A percentile compares a stretch with the other conserved stretches of the same genome.
These are phyloP conservation scores for Corymbia maculata DNA, from an alignment of 345 rosid genomes.

Conservation along the genomic window DNA sequence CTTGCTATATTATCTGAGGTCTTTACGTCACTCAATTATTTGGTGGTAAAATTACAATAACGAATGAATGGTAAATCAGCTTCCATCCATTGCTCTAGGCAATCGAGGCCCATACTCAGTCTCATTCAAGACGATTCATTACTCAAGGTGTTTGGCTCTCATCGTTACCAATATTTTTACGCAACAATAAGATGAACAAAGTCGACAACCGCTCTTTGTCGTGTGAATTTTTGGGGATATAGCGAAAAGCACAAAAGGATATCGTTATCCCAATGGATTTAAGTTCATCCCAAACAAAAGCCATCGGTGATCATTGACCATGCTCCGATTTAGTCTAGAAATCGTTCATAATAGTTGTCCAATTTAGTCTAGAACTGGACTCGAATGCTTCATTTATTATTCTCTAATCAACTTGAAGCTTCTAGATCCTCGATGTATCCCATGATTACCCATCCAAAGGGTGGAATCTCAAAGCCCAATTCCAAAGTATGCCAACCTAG, in stretches of 20 bases:
- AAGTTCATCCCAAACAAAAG: not conserved
- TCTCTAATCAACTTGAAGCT: not conserved
- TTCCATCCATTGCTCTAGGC: not conserved
- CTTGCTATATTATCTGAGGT: no score
- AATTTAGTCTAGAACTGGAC: no score
- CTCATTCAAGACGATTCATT: not conserved
- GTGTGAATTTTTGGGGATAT: rapidly evolving
- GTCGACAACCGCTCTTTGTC: not conserved
- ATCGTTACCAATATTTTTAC: not conserved
- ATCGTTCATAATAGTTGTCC: not conserved
- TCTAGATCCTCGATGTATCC: not conserved
- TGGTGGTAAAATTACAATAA: not conserved
- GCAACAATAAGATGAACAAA: not conserved
- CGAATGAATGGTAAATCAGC: not conserved
- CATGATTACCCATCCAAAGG: not conserved
- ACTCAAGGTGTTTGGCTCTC: not conserved
- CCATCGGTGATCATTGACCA: not conserved
- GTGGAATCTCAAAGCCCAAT: not conserved
- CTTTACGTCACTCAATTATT: not conserved
- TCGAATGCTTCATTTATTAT: not conserved
- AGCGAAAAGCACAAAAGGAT: no score
- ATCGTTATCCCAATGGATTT: no score
- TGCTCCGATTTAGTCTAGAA: no score
- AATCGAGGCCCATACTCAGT: not conserved
- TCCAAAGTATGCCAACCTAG: not conserved